A percentile compares a stretch with the other conserved stretches of the same genome.
Evolutionary conservation across 345 rosid species (phyloP).

Genomic region (Rhodomyrtus tomentosa): DNA sequence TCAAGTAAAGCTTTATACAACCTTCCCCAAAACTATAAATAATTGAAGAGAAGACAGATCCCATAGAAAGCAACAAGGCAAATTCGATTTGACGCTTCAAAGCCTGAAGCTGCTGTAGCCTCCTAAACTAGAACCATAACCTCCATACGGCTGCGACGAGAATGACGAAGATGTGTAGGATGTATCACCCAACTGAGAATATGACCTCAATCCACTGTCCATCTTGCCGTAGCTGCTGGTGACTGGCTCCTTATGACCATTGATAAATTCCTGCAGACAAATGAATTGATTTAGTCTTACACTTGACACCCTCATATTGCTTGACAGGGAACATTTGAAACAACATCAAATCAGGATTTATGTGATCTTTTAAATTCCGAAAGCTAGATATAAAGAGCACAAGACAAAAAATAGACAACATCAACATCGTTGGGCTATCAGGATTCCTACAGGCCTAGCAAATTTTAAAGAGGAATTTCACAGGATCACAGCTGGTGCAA

Average conservation of each 20-base stretch:
- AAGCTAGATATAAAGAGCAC: not conserved
- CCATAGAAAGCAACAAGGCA: not conserved
- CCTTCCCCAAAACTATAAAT: not conserved
- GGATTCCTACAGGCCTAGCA: not conserved
- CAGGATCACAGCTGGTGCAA: not conserved
- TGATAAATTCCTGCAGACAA: conserved; percentile 30
- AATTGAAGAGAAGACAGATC: not conserved
- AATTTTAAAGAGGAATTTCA: not conserved
- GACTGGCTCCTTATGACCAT: conserved; percentile 23
- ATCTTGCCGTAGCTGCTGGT: conserved; percentile 20
- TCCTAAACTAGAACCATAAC: conserved; percentile 23
- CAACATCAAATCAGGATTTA: not conserved
- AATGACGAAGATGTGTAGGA: conserved; percentile 12
- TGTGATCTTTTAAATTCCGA: not conserved
- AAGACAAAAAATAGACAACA: not conserved
- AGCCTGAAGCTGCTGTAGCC: conserved; percentile 28
- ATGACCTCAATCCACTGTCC: conserved; percentile 23
- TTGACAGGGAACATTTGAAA: not conserved
- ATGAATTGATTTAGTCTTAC: not conserved
- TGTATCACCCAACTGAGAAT: conserved; percentile 18
- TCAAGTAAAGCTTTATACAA: not conserved
- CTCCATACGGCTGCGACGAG: conserved; percentile 18
- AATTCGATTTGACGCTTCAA: not conserved
- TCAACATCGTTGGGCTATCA: not conserved
- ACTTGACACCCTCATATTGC: not conserved